These are phyloP conservation scores for rapeseed (Brassica napus) DNA, from an alignment of 345 rosid species.

Conservation along the genomic window DNA sequence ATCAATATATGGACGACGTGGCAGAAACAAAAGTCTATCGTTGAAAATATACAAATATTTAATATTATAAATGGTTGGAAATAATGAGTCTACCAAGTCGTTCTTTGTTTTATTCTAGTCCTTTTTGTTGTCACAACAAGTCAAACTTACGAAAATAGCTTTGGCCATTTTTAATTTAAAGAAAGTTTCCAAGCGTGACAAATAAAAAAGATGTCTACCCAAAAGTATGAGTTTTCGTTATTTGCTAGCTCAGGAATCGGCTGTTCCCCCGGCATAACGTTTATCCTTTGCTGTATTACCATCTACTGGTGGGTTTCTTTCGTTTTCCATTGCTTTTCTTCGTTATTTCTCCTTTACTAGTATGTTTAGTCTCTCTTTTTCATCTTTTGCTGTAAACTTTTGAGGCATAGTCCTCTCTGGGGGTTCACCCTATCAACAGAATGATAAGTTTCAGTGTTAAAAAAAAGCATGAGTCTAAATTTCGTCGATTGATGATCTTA, in stretches of 20 bases:
- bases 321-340: no score
- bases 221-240: not conserved
- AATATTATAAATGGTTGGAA: not conserved
- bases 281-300: no score
- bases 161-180: not conserved
- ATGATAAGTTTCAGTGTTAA: no score
- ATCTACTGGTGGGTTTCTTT: no score
- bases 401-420: no score
- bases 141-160: not conserved
- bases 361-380: no score
- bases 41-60: not conserved
- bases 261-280: no score
- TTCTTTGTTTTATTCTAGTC: not conserved
- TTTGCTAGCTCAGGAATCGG: no score
- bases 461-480: slow-evolving; percentile 15
- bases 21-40: slow-evolving; percentile 1
- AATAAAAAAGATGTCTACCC: not conserved
- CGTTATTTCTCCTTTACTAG: no score
- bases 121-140: not conserved
- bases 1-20: not conserved
- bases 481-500: not conserved
- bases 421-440: no score
- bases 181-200: not conserved
- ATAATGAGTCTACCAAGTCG: not conserved
- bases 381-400: no score